Base-by-base conservation (phyloP, 2,329 filamentous ascomycete genomes). In the Acephala macrosclerotiorum region DNA sequence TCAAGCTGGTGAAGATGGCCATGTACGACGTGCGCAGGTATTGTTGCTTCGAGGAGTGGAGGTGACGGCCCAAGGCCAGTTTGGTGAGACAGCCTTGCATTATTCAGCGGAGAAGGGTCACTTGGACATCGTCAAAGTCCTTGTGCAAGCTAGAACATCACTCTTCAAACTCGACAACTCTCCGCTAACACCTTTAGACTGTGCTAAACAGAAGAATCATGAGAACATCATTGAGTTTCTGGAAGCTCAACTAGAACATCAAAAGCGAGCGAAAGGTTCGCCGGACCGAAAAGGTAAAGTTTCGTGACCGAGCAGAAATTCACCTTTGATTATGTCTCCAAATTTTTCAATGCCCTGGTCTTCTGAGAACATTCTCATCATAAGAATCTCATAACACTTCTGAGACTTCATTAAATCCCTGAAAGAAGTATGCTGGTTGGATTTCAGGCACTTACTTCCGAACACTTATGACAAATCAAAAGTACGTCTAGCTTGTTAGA, bases 401-500 rank as follows among this genome's bases (percentile, higher is more conserved):
- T 33, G 29, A 9, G 9, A 9, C 29, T 33, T 33, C 29, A 33
- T 33, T 9, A 4, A 33, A 33, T 9, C 4, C 9, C 29, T 33
- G 29, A 33, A 5, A 33, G 4, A 33, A 33, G 29, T 9, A 33
- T 33, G 29, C 29, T 33, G 29, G 9, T 9, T 33, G 29, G 9
- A 33, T 5, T 33, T 4, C 29, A 33, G 29, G 29, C 29, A 33
- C 38, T 4, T 42, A 42, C 18, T 42, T 42, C 18, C 38, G 12
- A n/a, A 42, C 38, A 42, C 3, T 12, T 16, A 42, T 42, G 38
- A 42, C 12, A n/a, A 42, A n/a, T 42, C 38, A 42, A 42, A 16
- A 14, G 18, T 42, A 42, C 38, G 29, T 47, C 11, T 60, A 42
- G 58, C 38, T 59, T n/a, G 57, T 36, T 2, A 22, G 45, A 49